Conservation (phyloP, 1,284 basidiomycete genomes). For the Ceratobasidium sp. region DNA sequence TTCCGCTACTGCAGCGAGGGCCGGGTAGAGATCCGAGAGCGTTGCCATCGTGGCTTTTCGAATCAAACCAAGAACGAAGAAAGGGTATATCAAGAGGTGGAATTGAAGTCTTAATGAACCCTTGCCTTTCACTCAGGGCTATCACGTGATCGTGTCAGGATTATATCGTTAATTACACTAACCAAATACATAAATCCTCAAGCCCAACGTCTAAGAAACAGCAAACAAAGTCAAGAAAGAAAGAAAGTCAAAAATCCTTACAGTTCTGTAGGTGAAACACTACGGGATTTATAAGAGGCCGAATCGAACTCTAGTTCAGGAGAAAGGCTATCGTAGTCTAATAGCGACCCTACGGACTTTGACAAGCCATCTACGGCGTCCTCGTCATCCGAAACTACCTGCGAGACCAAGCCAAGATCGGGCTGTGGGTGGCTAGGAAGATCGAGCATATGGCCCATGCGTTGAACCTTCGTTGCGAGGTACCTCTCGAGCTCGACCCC, state of each 20-base stretch:
- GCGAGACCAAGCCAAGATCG: conserved; percentile 31
- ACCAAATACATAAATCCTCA: conserved; percentile 15
- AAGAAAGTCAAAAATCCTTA: conserved; percentile 5
- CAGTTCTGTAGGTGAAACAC: conserved; percentile 34
- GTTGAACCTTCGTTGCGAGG: conserved; percentile 92
- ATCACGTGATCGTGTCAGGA: conserved; percentile 21
- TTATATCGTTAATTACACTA: conserved; percentile 14
- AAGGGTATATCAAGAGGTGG: conserved; percentile 20
- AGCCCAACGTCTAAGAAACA: conserved; percentile 4
- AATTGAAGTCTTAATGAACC: conserved; percentile 18
- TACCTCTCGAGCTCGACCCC: conserved; percentile 96
- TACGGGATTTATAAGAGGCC: conserved; percentile 37
- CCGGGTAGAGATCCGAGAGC: conserved; percentile 30
- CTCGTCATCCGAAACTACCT: conserved; percentile 34
- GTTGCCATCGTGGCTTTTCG: conserved; percentile 27
- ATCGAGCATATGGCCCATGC: conserved; percentile 96
- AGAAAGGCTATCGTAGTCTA: conserved; percentile 1
- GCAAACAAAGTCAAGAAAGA: background rate
- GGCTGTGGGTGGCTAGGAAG: conserved; percentile 57
- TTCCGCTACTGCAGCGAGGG: conserved; percentile 22
- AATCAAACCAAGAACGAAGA: background rate
- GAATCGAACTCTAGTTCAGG: conserved; percentile 44
- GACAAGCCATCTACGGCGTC: conserved; percentile 10
- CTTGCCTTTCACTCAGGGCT: conserved; percentile 9
- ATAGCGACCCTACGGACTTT: conserved; percentile 33